Percentiles rank a stretch among this genome's conserved stretches.
Conservation (phyloP, 1,284 basidiomycete species). For the Tylopilus orsonianus region DNA sequence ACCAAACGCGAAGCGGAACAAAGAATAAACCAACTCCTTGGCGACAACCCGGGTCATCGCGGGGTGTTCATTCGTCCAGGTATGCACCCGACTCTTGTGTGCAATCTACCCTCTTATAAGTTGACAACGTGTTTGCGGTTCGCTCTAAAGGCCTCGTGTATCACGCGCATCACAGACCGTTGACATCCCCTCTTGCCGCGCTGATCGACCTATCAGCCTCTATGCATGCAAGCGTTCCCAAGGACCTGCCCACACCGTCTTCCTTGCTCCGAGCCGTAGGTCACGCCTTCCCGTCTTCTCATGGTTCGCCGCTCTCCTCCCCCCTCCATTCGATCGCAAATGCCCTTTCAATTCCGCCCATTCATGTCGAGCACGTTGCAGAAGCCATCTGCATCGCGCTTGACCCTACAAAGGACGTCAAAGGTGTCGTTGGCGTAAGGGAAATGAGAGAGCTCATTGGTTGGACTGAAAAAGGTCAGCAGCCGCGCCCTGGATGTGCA, state of each 20-base stretch:
- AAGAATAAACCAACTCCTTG: constrained; percentile 55
- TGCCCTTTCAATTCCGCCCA: constrained; percentile 78
- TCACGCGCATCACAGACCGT: constrained; percentile 88
- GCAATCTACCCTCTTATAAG: constrained; percentile 14
- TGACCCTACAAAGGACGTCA: constrained; percentile 46
- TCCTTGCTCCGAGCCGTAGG: constrained; percentile 54
- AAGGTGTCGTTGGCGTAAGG: constrained; percentile 72
- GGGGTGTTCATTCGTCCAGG: constrained; percentile 85
- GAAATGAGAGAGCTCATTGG: constrained; percentile 77
- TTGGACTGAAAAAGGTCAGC: constrained; percentile 45
- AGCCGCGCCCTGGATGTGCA: constrained; percentile 14
- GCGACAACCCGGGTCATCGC: constrained; percentile 45
- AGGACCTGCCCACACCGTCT: constrained; percentile 63
- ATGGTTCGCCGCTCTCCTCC: constrained; percentile 38
- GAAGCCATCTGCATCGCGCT: constrained; percentile 73
- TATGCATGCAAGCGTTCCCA: constrained; percentile 57
- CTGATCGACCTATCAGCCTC: constrained; percentile 79
- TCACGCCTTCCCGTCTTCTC: constrained; percentile 32
- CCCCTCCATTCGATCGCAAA: constrained; percentile 71
- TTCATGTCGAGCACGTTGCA: constrained; percentile 96
- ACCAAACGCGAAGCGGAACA: constrained; percentile 90
- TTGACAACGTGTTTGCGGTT: constrained; percentile 12
- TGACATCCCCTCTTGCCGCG: constrained; percentile 85
- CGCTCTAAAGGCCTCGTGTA: constrained; percentile 80
- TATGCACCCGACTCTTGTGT: constrained; percentile 40